Percentiles rank a stretch among this genome's conserved stretches.
phyloP scores from a whole-genome alignment of 2,329 filamentous ascomycete species.

The Lizonia empirigonia region DNA sequence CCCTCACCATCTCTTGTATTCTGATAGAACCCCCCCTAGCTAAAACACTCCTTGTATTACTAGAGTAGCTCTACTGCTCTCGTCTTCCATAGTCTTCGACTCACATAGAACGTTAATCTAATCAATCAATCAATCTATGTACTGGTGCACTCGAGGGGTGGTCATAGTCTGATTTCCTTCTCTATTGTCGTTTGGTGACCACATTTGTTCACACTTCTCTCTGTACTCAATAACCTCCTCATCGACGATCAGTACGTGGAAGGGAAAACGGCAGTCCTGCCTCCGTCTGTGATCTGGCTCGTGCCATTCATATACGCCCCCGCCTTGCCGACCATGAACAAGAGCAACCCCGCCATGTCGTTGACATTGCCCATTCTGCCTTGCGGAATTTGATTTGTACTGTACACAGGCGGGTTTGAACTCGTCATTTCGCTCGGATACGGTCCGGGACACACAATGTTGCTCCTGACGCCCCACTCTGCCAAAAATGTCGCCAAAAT shows the following conservation, averaged over 20 bases:
- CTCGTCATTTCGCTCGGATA: slow-evolving; percentile 54
- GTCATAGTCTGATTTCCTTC: too few species aligned
- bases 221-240: too few species aligned
- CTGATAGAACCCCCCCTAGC: too few species aligned
- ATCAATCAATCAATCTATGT: too few species aligned
- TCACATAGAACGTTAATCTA: too few species aligned
- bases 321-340: slow-evolving; percentile 59
- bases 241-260: slow-evolving; percentile 41
- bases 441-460: slow-evolving; percentile 54
- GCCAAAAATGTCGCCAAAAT: slow-evolving; percentile 51
- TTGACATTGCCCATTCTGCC: slow-evolving; percentile 50
- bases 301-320: slow-evolving; percentile 62
- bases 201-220: too few species aligned
- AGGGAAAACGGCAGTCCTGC: slow-evolving; percentile 46
- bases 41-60: too few species aligned
- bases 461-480: slow-evolving; percentile 54
- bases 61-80: too few species aligned
- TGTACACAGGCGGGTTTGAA: slow-evolving; percentile 35
- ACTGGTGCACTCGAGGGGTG: too few species aligned
- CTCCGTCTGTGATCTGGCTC: slow-evolving; percentile 56
- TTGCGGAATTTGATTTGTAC: slow-evolving; percentile 46
- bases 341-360: slow-evolving; percentile 57
- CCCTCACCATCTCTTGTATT: too few species aligned
- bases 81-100: too few species aligned
- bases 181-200: too few species aligned